phyloP scores from a whole-genome alignment of 2,329 filamentous ascomycete genomes.

The Nemania bipapillata region DNA sequence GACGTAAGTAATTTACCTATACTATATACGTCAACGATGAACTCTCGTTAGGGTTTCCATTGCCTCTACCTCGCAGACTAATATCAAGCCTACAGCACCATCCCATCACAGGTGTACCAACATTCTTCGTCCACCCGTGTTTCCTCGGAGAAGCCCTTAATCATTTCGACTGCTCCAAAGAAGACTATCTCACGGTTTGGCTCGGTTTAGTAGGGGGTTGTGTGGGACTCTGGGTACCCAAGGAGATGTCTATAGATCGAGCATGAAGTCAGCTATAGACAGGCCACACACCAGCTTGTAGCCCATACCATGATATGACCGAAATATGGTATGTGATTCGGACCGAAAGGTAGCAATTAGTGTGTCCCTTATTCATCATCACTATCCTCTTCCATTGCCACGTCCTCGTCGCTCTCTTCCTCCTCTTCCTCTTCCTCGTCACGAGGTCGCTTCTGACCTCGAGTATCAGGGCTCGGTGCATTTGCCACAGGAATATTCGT shows the following conservation, averaged over 20 bases:
- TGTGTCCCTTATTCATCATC: constrained; percentile 36
- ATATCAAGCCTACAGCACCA: constrained; percentile 71
- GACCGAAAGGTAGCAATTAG: constrained; percentile 23
- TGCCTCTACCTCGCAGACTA: constrained; percentile 53
- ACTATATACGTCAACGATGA: constrained; percentile 51
- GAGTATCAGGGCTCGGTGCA: constrained; percentile 64
- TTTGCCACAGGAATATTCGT: constrained; percentile 63
- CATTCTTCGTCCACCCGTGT: constrained; percentile 94
- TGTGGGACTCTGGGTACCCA: constrained; percentile 81
- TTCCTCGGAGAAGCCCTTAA: constrained; percentile 84
- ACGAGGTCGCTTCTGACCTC: constrained; percentile 76
- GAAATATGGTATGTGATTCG: neutral
- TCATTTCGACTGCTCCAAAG: constrained; percentile 68
- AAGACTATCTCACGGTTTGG: constrained; percentile 87
- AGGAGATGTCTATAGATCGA: constrained; percentile 66
- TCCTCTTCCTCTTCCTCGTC: constrained; percentile 74
- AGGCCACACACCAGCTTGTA: neutral
- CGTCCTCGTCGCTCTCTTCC: constrained; percentile 71
- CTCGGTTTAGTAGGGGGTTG: constrained; percentile 84
- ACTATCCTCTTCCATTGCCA: constrained; percentile 55
- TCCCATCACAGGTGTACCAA: constrained; percentile 79
- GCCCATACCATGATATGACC: constrained; percentile 11
- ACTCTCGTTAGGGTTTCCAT: constrained; percentile 56
- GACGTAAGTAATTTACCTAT: constrained; percentile 68
- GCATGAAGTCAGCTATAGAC: constrained; percentile 17